A percentile compares a stretch with the other conserved stretches of the same genome.
phyloP scores from a whole-genome alignment of 1,284 basidiomycete species.

The Rhizopogon hawkerae region DNA sequence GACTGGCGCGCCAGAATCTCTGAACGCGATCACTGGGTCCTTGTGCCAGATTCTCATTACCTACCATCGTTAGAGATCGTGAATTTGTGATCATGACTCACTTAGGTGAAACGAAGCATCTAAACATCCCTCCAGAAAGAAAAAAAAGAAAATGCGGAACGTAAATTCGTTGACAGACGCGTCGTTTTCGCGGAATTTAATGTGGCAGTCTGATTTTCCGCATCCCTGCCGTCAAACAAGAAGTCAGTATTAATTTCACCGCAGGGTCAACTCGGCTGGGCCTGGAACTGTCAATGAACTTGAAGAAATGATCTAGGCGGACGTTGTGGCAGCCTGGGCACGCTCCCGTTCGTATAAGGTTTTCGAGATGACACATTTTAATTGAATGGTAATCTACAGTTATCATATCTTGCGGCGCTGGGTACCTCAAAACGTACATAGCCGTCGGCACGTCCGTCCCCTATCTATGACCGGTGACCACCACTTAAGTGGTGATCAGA shows the following conservation, averaged over 20 bases:
- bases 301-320: too few species aligned
- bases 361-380: too few species aligned
- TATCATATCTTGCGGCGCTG: too few species aligned
- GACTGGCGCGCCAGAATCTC: too few species aligned
- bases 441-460: background rate
- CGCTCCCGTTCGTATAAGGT: too few species aligned
- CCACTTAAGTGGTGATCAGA: too few species aligned
- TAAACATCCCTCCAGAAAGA: background rate
- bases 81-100: background rate
- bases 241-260: background rate
- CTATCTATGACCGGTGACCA: background rate
- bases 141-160: background rate
- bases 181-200: background rate
- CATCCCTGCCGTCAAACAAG: background rate
- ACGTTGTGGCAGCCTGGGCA: too few species aligned
- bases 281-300: too few species aligned
- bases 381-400: too few species aligned
- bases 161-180: background rate
- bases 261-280: background rate
- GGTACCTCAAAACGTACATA: background rate
- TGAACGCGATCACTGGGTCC: background rate
- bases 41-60: background rate
- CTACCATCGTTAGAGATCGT: background rate
- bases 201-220: background rate
- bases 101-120: background rate